Evolutionary conservation across 768 basidiomycete species (phyloP).

Genomic region (Basidioascus undulatus): DNA sequence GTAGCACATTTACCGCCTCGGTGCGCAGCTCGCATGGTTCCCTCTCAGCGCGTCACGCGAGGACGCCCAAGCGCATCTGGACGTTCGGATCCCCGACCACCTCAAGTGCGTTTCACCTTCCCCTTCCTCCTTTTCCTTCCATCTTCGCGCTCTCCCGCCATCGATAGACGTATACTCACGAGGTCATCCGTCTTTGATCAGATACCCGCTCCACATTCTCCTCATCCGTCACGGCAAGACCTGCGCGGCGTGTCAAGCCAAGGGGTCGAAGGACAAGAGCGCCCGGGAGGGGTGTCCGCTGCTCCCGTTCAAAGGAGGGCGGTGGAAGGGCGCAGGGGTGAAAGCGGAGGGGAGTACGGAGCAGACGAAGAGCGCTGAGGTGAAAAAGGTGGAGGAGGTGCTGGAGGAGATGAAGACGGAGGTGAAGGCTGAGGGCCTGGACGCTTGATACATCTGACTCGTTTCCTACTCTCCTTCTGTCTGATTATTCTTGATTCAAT

Average conservation of each 20-base stretch:
- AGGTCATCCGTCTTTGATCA: conserved; percentile 5
- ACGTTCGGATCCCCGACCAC: conserved; percentile 1
- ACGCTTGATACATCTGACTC: no score
- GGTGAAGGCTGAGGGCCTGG: no score
- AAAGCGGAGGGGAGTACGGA: no score
- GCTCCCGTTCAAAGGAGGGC: no score
- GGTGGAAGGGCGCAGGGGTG: no score
- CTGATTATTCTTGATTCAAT: no score
- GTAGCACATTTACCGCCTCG: conserved; percentile 13
- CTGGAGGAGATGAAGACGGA: no score
- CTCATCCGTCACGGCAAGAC: conserved; percentile 10
- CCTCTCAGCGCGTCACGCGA: conserved; percentile 8
- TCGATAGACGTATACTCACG: conserved; percentile 5
- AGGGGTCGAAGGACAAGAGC: no score
- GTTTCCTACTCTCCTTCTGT: no score
- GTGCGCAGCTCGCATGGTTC: conserved; percentile 11
- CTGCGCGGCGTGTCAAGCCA: conserved; percentile 12
- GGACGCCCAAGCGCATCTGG: conserved; percentile 5
- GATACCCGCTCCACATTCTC: conserved; percentile 11
- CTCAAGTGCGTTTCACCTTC: conserved; percentile 4
- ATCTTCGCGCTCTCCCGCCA: not conserved
- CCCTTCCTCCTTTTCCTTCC: not conserved
- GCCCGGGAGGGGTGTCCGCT: no score
- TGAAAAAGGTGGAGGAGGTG: no score
- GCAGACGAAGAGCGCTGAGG: no score